Base-by-base conservation (phyloP, 169 alveolate species). In the Plasmodium billcollinsi region DNA sequence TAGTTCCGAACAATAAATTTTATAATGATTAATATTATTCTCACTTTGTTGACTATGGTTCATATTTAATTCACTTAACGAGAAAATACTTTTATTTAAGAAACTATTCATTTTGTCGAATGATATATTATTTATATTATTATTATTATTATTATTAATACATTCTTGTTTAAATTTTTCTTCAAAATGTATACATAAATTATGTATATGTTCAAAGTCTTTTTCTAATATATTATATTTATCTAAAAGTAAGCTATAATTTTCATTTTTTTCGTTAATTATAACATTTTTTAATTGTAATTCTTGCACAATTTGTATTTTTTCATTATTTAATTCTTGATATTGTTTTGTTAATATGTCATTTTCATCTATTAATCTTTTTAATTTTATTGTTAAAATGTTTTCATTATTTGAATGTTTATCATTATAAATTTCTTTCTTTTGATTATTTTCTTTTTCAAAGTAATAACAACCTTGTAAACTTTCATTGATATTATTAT, bases 21-120 rank as follows among this genome's bases (percentile, higher is more conserved):
- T 62, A 58, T 76, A 76, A 29, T 76, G 67, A 21, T 43, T 52
- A 9, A 76, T 49, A 21, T 76, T n/a, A 15, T 50, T 14, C 21
- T 76, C 89, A 69, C 89, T 65, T 15, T 47, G 78, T 6, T 63
- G 54, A 4, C 89, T 76, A 20, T 76, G 72, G 15, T 76, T 76
- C 0, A 76, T n/a, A 5, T 76, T 63, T 12, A 76, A 29, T 20
- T 76, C 89, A 8, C 75, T 76, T 21, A 76, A 56, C 21, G 89
- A 76, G 20, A 76, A 63, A 56, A 65, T 76, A 15, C 89, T 63
- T 43, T 47, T 76, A 15, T 69, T 49, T n/a, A 76, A 58, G 4
- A 50, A 15, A 1, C 18, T 29, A 11, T 11, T 43, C 26, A 18
- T 18, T 70, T 70, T 50, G 0, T 70, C 11, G 11, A 45, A 2